These are phyloP conservation scores for Neophaeococcomyces aloes DNA, from an alignment of 2,329 filamentous ascomycete species.

Conservation along the genomic window DNA sequence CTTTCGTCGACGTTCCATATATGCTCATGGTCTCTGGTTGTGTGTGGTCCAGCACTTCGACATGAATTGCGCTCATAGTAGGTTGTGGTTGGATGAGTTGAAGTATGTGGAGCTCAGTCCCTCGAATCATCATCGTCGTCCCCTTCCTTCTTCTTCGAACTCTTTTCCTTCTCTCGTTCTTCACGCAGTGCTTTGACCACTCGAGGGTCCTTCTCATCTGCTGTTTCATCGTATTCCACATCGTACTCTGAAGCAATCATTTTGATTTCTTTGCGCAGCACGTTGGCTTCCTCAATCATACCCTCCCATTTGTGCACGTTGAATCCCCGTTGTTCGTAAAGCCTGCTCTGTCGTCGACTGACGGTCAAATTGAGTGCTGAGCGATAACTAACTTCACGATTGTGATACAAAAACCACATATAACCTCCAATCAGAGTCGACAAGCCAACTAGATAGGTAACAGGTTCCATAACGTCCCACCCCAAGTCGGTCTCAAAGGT, in stretches of 20 bases:
- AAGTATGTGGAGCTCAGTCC: constrained; percentile 17
- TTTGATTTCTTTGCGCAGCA: constrained; percentile 66
- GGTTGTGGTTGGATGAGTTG: too few species aligned
- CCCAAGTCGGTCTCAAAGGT: constrained; percentile 64
- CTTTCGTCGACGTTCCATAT: too few species aligned
- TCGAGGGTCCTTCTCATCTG: constrained; percentile 57
- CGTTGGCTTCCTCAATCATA: constrained; percentile 69
- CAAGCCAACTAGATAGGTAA: constrained; percentile 82
- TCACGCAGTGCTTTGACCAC: constrained; percentile 45
- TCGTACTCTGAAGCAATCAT: constrained; percentile 76
- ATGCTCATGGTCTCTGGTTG: too few species aligned
- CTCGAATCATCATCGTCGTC: constrained; percentile 29
- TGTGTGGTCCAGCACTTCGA: too few species aligned
- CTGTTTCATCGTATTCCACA: constrained; percentile 73
- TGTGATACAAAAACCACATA: constrained; percentile 88
- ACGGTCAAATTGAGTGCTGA: constrained; percentile 81
- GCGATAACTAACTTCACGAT: constrained; percentile 76
- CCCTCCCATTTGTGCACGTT: constrained; percentile 67
- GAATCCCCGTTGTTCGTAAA: constrained; percentile 68
- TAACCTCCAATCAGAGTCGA: constrained; percentile 81
- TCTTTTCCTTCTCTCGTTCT: constrained; percentile 34
- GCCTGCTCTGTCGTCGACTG: constrained; percentile 59
- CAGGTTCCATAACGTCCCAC: constrained; percentile 84
- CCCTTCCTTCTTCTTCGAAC: constrained; percentile 25
- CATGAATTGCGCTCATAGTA: too few species aligned